A percentile compares a stretch with the other conserved stretches of the same genome.
These are phyloP conservation scores for Ilex asprella DNA, from an alignment of 257 asterid genomes.

Conservation along the genomic window DNA sequence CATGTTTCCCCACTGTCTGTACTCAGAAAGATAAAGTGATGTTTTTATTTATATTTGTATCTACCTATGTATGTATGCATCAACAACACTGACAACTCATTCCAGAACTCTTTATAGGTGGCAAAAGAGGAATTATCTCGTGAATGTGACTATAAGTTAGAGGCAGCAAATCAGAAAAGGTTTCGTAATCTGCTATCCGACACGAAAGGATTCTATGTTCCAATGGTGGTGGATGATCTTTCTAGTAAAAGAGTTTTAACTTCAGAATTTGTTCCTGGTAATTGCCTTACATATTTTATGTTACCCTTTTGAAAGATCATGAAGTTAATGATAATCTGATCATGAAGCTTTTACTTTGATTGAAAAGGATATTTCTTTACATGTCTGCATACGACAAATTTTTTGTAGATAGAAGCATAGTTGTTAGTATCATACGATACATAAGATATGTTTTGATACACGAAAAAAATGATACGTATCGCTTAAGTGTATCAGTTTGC, in stretches of 20 bases:
- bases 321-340: background rate
- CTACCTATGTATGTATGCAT: too few species aligned
- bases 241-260: constrained; percentile 80
- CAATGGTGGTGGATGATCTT: constrained; percentile 68
- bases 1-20: too few species aligned
- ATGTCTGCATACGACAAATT: too few species aligned
- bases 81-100: background rate
- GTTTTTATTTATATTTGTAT: too few species aligned
- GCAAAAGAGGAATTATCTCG: constrained; percentile 95
- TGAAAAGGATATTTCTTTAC: too few species aligned
- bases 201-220: constrained; percentile 70
- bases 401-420: too few species aligned
- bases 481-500: too few species aligned
- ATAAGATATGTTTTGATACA: too few species aligned
- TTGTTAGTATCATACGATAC: too few species aligned
- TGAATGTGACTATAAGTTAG: constrained; percentile 85
- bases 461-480: too few species aligned
- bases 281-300: constrained; percentile 18
- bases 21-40: too few species aligned
- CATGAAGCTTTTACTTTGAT: background rate
- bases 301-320: background rate
- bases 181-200: constrained; percentile 52
- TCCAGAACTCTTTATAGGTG: constrained; percentile 40
- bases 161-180: constrained; percentile 75
- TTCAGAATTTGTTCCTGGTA: constrained; percentile 88